phyloP scores from a whole-genome alignment of 352 stramenopile genomes.

The Globisporangium radiosum region DNA sequence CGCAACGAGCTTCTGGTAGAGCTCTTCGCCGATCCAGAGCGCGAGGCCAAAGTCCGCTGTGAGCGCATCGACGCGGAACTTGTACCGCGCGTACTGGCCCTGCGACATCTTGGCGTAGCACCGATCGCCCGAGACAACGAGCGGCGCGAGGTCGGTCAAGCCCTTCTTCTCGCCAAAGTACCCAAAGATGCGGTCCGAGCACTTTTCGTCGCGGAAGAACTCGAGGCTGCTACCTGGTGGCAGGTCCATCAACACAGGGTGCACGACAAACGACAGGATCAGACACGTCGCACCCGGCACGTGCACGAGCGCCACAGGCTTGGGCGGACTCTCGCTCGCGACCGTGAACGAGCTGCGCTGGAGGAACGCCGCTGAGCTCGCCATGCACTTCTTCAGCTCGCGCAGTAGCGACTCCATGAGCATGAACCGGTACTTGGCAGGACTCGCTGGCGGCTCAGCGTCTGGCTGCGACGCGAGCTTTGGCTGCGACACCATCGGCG shows the following conservation, averaged over 20 bases:
- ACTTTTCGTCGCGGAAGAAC: slow-evolving; percentile 62
- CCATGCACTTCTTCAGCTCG: slow-evolving; percentile 45
- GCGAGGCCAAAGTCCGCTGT: slow-evolving; percentile 67
- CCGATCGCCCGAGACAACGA: slow-evolving; percentile 49
- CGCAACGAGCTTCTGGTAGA: slow-evolving; percentile 51
- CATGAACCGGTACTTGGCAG: slow-evolving; percentile 50
- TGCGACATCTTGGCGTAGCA: slow-evolving; percentile 65
- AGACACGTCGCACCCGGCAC: slow-evolving; percentile 58
- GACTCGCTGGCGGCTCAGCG: slow-evolving; percentile 18
- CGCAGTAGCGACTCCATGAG: slow-evolving; percentile 54
- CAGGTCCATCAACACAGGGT: slow-evolving; percentile 77
- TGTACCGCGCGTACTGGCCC: slow-evolving; percentile 66
- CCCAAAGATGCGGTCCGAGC: slow-evolving; percentile 52
- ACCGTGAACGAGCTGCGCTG: slow-evolving; percentile 53
- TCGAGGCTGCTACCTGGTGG: slow-evolving; percentile 61
- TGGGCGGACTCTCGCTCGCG: slow-evolving; percentile 58
- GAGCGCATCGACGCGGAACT: slow-evolving; percentile 68
- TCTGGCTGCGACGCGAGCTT: slow-evolving; percentile 29
- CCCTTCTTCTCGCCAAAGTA: slow-evolving; percentile 74
- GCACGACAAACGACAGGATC: slow-evolving; percentile 71
- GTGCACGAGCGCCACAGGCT: slow-evolving; percentile 51
- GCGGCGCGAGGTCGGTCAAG: slow-evolving; percentile 53
- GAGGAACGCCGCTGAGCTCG: slow-evolving; percentile 39
- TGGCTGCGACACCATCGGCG: slow-evolving; percentile 13
- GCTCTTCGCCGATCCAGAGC: slow-evolving; percentile 60